These are phyloP conservation scores for Botrytis cinerea DNA, from an alignment of 2,329 filamentous ascomycete species.

Conservation along the genomic window DNA sequence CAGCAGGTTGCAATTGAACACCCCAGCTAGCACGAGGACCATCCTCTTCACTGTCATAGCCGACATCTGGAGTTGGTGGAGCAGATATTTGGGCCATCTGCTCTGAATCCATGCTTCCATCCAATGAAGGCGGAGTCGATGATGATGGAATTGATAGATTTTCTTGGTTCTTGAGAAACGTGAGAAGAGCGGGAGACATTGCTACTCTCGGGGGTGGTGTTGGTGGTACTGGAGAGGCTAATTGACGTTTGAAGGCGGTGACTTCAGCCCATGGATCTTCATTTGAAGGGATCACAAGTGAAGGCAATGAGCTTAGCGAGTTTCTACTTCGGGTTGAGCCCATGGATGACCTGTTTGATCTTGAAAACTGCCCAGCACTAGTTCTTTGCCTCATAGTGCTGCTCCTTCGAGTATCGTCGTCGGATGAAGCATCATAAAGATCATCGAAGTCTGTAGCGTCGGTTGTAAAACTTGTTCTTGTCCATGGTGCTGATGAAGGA, in stretches of 20 bases:
- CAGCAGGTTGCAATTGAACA: conserved; percentile 74
- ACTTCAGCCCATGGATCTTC: conserved; percentile 50
- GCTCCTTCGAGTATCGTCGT: conserved; percentile 64
- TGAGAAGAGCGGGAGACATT: conserved; percentile 74
- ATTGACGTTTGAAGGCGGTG: conserved; percentile 48
- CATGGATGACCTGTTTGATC: conserved; percentile 36
- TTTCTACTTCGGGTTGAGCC: conserved; percentile 33
- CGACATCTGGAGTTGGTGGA: conserved; percentile 78
- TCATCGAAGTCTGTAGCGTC: conserved; percentile 79
- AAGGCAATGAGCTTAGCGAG: conserved; percentile 46
- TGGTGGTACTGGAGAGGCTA: conserved; percentile 60
- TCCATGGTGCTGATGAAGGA: conserved; percentile 62
- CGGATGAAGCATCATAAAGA: conserved; percentile 76
- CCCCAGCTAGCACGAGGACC: conserved; percentile 65
- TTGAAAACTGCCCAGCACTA: conserved; percentile 34
- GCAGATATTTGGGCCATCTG: conserved; percentile 82
- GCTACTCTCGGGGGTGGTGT: conserved; percentile 68
- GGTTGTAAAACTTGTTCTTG: conserved; percentile 60
- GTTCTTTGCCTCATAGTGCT: conserved; percentile 37
- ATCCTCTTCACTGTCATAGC: conserved; percentile 54
- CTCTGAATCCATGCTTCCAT: conserved; percentile 86
- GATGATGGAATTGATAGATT: conserved; percentile 74
- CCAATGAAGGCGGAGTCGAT: conserved; percentile 78
- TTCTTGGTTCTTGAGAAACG: conserved; percentile 68
- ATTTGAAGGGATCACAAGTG: conserved; percentile 52